Percentiles rank a stretch among this genome's conserved stretches.
Evolutionary conservation across 352 stramenopile species (phyloP).

Genomic region (Proteromonas lacertae): DNA sequence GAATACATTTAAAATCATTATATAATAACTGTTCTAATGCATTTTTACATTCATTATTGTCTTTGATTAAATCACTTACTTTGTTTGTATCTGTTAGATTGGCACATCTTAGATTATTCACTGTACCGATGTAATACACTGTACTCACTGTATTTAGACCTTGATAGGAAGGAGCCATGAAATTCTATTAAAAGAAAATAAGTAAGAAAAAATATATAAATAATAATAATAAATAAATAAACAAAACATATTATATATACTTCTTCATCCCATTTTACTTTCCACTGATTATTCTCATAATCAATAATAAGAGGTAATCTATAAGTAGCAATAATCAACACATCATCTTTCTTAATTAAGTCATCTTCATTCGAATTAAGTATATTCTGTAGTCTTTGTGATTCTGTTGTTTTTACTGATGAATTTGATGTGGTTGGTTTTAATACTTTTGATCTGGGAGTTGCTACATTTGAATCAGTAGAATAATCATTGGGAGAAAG

Average conservation of each 20-base stretch:
- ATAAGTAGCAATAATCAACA: too few relatives aligned
- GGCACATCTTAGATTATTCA: not conserved
- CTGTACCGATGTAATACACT: constrained; percentile 13
- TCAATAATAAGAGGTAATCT: too few relatives aligned
- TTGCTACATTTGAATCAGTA: constrained; percentile 7
- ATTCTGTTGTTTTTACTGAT: too few relatives aligned
- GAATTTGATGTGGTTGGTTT: constrained; percentile 6
- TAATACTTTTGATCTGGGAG: constrained; percentile 7
- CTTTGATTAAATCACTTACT: constrained; percentile 11
- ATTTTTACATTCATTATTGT: constrained; percentile 26
- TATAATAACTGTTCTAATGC: constrained; percentile 23
- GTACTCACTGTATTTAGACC: constrained; percentile 28
- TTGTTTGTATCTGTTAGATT: constrained; percentile 14
- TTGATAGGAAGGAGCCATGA: not conserved
- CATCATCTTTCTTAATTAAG: too few relatives aligned
- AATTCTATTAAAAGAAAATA: too few relatives aligned
- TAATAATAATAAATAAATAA: too few relatives aligned
- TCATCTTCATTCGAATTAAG: too few relatives aligned
- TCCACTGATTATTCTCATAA: too few relatives aligned
- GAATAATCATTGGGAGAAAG: not conserved
- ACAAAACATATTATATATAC: too few relatives aligned
- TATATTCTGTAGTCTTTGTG: too few relatives aligned
- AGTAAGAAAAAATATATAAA: too few relatives aligned
- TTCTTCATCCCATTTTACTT: too few relatives aligned
- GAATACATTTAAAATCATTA: constrained; percentile 66